Evolutionary conservation across 1,284 basidiomycete species (phyloP).

Genomic region (Singerocomus inundabilis): DNA sequence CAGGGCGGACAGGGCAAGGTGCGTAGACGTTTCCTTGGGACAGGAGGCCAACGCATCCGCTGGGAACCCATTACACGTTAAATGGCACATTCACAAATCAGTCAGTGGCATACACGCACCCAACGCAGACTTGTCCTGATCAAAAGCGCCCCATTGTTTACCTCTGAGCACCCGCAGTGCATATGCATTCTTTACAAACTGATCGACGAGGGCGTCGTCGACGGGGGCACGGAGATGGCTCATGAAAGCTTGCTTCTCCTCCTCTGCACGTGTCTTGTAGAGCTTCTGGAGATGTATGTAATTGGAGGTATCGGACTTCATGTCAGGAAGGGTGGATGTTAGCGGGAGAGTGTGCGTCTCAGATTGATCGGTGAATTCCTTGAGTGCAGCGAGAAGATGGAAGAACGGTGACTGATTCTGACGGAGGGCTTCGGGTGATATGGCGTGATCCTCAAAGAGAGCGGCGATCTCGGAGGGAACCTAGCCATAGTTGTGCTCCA

Average conservation of each 20-base stretch:
- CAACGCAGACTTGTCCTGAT: constrained; percentile 51
- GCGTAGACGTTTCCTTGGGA: constrained; percentile 58
- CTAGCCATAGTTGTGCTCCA: constrained; percentile 23
- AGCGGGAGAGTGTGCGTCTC: constrained; percentile 48
- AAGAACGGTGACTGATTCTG: constrained; percentile 70
- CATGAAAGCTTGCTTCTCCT: constrained; percentile 64
- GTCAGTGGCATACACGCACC: constrained; percentile 43
- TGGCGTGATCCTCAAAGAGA: constrained; percentile 61
- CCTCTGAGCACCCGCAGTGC: constrained; percentile 79
- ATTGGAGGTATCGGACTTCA: constrained; percentile 86
- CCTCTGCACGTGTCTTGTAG: constrained; percentile 70
- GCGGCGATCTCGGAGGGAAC: constrained; percentile 65
- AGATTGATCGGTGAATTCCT: constrained; percentile 51
- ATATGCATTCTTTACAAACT: constrained; percentile 91
- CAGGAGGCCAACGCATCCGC: constrained; percentile 38
- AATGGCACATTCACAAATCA: background rate
- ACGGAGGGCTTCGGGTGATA: constrained; percentile 35
- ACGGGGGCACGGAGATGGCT: constrained; percentile 43
- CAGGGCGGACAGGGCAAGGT: constrained; percentile 66
- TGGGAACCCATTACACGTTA: constrained; percentile 18
- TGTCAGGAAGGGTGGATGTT: constrained; percentile 82
- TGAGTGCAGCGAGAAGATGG: constrained; percentile 81
- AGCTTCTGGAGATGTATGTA: constrained; percentile 81
- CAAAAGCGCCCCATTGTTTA: constrained; percentile 59
- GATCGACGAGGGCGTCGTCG: constrained; percentile 61